Evolutionary conservation across 352 stramenopile species (phyloP), one percentile per base, ranked within the genome.

Genomic region (Pythium guiyangense): DNA sequence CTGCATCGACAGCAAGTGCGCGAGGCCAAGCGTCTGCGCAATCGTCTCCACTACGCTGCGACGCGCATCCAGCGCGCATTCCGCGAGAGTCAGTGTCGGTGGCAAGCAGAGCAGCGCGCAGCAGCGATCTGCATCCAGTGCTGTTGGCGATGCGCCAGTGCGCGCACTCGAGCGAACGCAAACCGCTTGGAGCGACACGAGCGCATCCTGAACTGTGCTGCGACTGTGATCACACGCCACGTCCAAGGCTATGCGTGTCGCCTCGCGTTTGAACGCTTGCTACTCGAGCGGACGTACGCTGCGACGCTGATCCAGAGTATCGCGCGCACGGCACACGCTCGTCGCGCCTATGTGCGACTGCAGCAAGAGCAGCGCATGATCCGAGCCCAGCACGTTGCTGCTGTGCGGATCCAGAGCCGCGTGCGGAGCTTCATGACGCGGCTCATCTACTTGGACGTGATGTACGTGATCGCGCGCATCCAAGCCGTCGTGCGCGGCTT

Each of bases 381-480:
- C 3, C 44, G 57, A 22, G 45, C 39, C 18, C 54, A 45, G 8
- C 20, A 86, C 12, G 54, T 46, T 22, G 73, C 79, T 27, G 78
- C 80, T 0, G 64, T 69, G 0, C 17, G 71, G 3, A 86, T 94
- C 29, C 84, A 94, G 57, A 59, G 69, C 34, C 80, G 76, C 27
- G 62, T 55, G 5, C 75, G 77, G 9, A 63, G 62, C 15, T 86
- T 79, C 45, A 70, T 90, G 55, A 89, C 80, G 11, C 73, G 82
- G 9, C 63, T 88, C n/a, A 88, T 90, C 42, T 94, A 90, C 52
- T 64, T 91, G 37, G 80, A 92, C 50, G 76, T 92, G 10, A 61
- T 92, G n/a, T 88, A 88, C 52, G 63, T 88, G 43, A 76, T 92
- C 43, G 82, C 74, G n/a, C 79, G 83, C 12, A 90, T 94, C 37